Evolutionary conservation across 768 basidiomycete genomes (phyloP), one percentile per base, ranked within the genome.

Genomic region (Naganishia vaughanmartiniae): DNA sequence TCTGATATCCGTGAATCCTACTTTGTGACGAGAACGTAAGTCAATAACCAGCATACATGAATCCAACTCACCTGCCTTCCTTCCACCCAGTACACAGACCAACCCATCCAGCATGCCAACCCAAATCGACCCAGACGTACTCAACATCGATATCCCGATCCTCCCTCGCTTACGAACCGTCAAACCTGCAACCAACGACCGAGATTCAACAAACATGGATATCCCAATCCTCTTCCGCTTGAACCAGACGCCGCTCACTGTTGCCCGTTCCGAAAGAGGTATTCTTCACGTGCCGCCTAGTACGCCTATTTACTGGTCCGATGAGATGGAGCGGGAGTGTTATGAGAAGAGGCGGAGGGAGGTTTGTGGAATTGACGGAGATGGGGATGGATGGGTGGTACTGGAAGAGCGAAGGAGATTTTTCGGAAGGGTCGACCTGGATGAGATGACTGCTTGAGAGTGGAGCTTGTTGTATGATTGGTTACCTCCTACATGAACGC

Each of bases 61-160:
- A n/a, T 1, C 48, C 6, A 51, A 51, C 48, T 51, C 48, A 51
- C 48, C 14, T 51, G 6, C 6, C n/a, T 51, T 9, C 4, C n/a
- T 14, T n/a, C 6, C n/a, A 51, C 7, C 12, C 48, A 51, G 48
- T 42, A 36, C 36, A 36, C 36, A n/a, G n/a, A n/a, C 12, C 36
- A 36, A 19, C 46, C 46, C n/a, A n/a, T 46, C 46, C n/a, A 14
- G 48, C 48, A n/a, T 4, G 24, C 48, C 4, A 12, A 36, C 12
- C 34, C 21, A 46, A 46, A 26, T 63, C 39, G 42, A 63, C 15
- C 60, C 60, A 39, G 60, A 63, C 60, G 36, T 24, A 2, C 30
- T 63, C 24, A 28, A 63, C 42, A 63, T 63, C 14, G 60, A 63
- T n/a, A 63, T 63, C 60, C 60, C 60, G 14, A 63, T 63, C 60